phyloP scores from a whole-genome alignment of 495 filamentous ascomycete species.

The Chaetomidium leptoderma region DNA sequence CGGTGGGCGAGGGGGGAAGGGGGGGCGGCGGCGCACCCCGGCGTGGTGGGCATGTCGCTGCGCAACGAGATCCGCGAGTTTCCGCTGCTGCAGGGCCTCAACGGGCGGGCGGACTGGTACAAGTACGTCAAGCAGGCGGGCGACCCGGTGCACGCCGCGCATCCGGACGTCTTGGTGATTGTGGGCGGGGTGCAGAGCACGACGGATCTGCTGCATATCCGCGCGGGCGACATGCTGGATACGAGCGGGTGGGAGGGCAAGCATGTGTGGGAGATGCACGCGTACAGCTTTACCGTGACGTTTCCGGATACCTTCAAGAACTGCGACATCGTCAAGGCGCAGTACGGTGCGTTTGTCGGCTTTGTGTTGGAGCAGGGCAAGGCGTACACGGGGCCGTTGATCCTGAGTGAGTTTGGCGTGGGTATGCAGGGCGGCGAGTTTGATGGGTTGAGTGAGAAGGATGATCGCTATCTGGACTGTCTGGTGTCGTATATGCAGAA shows the following conservation, averaged over 20 bases:
- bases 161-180: constrained; percentile 43
- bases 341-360: constrained; percentile 39
- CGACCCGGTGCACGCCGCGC: constrained; percentile 37
- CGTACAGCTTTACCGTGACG: constrained; percentile 47
- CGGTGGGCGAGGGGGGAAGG: too few species aligned
- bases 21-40: constrained; percentile 33
- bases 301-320: constrained; percentile 35
- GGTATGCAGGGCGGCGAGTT: constrained; percentile 40
- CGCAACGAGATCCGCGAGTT: constrained; percentile 49
- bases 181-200: constrained; percentile 45
- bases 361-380: constrained; percentile 44
- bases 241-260: constrained; percentile 40
- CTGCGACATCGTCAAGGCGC: constrained; percentile 38
- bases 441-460: constrained; percentile 33
- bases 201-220: constrained; percentile 44
- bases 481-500: constrained; percentile 40
- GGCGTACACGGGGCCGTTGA: constrained; percentile 44
- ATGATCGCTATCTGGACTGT: constrained; percentile 40
- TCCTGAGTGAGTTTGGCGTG: constrained; percentile 49
- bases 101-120: constrained; percentile 46
- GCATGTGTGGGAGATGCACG: constrained; percentile 52
- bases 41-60: constrained; percentile 45
- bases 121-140: constrained; percentile 39
- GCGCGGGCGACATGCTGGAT: constrained; percentile 34
- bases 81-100: constrained; percentile 38